Evolutionary conservation across 805 yeast species (phyloP), one percentile per base, ranked within the genome.

Genomic region (Sungouiella thailandica): DNA sequence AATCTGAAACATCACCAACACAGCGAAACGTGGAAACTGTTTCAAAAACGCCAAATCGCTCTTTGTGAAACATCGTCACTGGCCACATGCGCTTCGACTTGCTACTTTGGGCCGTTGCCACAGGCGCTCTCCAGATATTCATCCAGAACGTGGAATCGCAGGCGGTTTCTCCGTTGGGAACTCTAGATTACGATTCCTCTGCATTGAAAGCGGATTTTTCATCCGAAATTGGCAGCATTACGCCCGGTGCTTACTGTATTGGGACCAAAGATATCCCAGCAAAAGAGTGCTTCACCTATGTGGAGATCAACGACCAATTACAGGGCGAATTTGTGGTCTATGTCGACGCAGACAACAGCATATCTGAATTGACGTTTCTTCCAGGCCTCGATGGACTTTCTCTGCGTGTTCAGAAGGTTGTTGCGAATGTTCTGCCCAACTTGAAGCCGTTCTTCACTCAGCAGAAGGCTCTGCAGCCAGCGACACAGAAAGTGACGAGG

Each of bases 201-300:
- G 23, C 24, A 11, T 25, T 17, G 5, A 29, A 17, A 11, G 43
- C 44, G 3, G 11, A 27, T 7, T 53, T 50, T 31, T 17, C 25
- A 17, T 28, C 37, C 23, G 19, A 25, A 3, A 7, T 26, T 12
- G 17, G 20, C 12, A 4, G 9, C 22, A 19, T 19, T 19, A 7
- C 9, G 22, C 22, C 15, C 7, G 50, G 47, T 10, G 47, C 29
- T 7, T 50, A 50, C 38, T 57, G 62, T 31, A 29, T 62, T 28
- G 68, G 70, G 9, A 60, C 70, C 16, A 37, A 43, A 5, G 62
- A 57, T 32, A 26, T 61, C 5, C 36, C 43, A 5, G 38, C 46
- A 33, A 50, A 52, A 19, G 59, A 51, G n/a, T 65, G 71, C 34
- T 61, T 66, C 35, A 37, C 53, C 5, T 53, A 46, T 17, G 37